Conservation (phyloP, 345 rosid genomes). For the Gossypium anomalum region DNA sequence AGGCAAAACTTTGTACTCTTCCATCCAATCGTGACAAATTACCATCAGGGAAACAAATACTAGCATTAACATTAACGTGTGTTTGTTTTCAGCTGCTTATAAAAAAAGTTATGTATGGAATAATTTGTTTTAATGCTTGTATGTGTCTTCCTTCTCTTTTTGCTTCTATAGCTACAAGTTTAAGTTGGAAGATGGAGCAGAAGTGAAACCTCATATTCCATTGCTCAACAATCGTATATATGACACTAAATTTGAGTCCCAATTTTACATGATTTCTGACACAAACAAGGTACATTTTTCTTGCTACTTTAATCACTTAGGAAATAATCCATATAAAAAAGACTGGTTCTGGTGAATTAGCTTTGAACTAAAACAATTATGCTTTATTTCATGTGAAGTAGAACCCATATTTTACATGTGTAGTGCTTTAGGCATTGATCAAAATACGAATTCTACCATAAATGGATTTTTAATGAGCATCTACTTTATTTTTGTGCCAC, state of each 20-base stretch:
- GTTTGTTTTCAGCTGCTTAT: slow-evolving; percentile 24
- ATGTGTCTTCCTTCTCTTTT: slow-evolving; percentile 18
- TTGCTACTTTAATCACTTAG: background rate
- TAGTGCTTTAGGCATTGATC: slow-evolving; percentile 5
- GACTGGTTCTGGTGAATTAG: background rate
- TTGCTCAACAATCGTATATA: slow-evolving; percentile 88
- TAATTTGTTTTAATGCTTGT: slow-evolving; percentile 8
- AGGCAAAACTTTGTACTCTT: slow-evolving; percentile 68
- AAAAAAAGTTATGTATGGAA: background rate
- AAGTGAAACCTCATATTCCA: slow-evolving; percentile 80
- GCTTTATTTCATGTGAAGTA: slow-evolving; percentile 3
- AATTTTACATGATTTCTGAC: slow-evolving; percentile 91
- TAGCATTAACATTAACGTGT: slow-evolving; percentile 82
- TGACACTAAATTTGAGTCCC: slow-evolving; percentile 96
- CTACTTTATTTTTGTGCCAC: slow-evolving; percentile 8
- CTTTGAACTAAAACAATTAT: slow-evolving; percentile 1
- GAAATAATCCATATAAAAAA: background rate
- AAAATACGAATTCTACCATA: background rate
- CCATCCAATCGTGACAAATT: slow-evolving; percentile 69
- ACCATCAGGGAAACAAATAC: slow-evolving; percentile 86
- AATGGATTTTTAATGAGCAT: background rate
- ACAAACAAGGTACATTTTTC: slow-evolving; percentile 66
- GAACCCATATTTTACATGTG: background rate
- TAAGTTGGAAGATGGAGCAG: slow-evolving; percentile 92
- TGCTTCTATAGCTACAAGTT: slow-evolving; percentile 70